Conservation (phyloP, 768 basidiomycete species). For the Kwoniella sp. region DNA sequence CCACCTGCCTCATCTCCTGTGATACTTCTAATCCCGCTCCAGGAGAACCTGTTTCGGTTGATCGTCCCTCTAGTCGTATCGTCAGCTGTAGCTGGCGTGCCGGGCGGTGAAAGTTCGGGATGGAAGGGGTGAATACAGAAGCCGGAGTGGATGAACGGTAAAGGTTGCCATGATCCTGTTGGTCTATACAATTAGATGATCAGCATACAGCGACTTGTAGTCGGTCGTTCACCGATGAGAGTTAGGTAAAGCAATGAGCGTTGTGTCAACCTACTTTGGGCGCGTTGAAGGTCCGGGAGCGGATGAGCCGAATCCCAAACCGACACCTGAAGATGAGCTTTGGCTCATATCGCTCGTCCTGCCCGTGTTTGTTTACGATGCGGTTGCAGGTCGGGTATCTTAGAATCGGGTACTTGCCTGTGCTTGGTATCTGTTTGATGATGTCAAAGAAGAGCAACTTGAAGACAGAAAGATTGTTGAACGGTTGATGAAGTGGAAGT, state of each 20-base stretch:
- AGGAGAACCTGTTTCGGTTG: slow-evolving; percentile 33
- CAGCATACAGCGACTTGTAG: no score
- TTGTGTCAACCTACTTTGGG: slow-evolving; percentile 3
- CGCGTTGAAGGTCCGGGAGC: slow-evolving; percentile 11
- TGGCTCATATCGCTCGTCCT: neutral
- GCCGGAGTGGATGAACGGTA: slow-evolving; percentile 79
- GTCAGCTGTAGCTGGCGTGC: slow-evolving; percentile 18
- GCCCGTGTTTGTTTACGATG: neutral
- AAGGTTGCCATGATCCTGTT: slow-evolving; percentile 62
- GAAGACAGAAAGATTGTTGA: neutral
- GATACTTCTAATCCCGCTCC: slow-evolving; percentile 26
- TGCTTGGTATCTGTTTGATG: neutral
- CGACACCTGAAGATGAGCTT: neutral
- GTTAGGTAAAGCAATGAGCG: no score
- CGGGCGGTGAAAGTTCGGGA: slow-evolving; percentile 61
- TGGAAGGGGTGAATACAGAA: slow-evolving; percentile 81
- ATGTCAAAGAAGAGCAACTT: neutral
- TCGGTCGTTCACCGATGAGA: no score
- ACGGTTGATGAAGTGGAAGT: neutral
- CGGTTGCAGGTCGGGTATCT: neutral
- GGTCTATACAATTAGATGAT: no score
- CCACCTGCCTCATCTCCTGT: slow-evolving; percentile 14
- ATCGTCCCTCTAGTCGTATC: slow-evolving; percentile 17
- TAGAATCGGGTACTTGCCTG: neutral
- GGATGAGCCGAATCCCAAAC: neutral